Base-by-base conservation (phyloP, 495 filamentous ascomycete species). In the Pyronema omphalodes region DNA sequence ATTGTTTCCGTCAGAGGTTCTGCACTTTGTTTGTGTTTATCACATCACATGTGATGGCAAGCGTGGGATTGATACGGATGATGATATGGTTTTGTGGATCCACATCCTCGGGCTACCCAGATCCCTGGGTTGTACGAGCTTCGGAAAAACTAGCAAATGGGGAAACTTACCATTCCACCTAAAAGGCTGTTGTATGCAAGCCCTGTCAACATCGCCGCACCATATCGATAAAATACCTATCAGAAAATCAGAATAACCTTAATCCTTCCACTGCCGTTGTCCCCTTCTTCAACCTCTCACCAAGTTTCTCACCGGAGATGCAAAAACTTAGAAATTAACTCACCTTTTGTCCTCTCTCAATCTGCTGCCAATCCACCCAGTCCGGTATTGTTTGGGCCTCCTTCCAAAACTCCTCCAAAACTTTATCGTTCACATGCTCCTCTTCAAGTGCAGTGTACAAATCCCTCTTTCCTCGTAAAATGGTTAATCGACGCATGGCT, bases 321-420 rank as follows among this genome's bases (percentile, higher is more conserved):
- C 17, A 15, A 19, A 15, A 47, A 14, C 9, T 47, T 3, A 3
- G 9, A 47, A n/a, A 9, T 69, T 69, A 6, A 70, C 68, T 55
- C 52, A 62, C 60, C 19, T 77, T 71, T 63, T 86, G 82, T 0
- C 78, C 82, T 60, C 83, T 68, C 57, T 74, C 68, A 57, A 93
- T 82, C 62, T 87, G 83, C 8, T 74, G 72, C 84, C 83, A 91
- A 65, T 87, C 78, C 0, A 93, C 86, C 85, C 85, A 93, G 11
- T 72, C 67, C 0, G 84, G 86, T 15, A 87, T 66, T 0, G 75
- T 80, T 58, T 79, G 81, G 48, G 85, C 70, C 60, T 89, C 73
- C 0, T 57, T 63, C 85, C 84, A 88, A 6, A 93, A 63, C 35
- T 73, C 60, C 7, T 67, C 58, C 34, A 88, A 70, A 50, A 73